Evolutionary conservation across 179 eudicot genomes (phyloP), one percentile per base, ranked within the genome.

Genomic region (Drosera spatulata): DNA sequence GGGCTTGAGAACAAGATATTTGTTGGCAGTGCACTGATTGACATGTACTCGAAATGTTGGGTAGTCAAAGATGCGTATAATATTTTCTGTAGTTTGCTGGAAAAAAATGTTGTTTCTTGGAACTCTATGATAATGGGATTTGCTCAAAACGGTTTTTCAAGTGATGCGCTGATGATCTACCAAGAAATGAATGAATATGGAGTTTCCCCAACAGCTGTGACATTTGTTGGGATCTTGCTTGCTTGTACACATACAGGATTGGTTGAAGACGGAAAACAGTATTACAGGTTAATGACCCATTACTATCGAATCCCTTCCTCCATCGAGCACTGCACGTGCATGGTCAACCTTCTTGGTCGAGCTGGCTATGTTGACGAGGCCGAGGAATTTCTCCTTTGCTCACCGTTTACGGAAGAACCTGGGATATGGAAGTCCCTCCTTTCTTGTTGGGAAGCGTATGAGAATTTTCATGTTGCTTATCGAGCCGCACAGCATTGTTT

Each of bases 271-370:
- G 85, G 80, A 53, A 61, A 60, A 59, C 58, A 52, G 39, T 68
- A 72, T 60, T 78, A 68, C 67, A 58, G 67, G 14, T 56, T 54
- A 58, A 80, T 80, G 87, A 62, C 64, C 46, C 51, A 62, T 9
- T 48, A 66, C 53, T 77, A 72, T 50, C 56, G 62, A 2, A 77
- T 82, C 55, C 56, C 73, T 43, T 80, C 87, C 12, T 65, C 71
- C 7, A 45, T 74, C 47, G 87, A 79, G 56, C 87, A 80, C 51
- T 68, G 64, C 51, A 69, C 87, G n/a, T 82, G 87, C 66, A 67
- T 82, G 82, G 82, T 82, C 64, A 74, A 77, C 67, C 75, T 77
- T 39, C 75, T 82, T 63, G 82, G 79, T n/a, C 76, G 80, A 63
- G 70, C 80, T 58, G 87, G 87, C 50, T 68, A 69, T 66, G 67